Conservation (phyloP, 805 yeast species). For the Wickerhamomyces ciferrii region DNA sequence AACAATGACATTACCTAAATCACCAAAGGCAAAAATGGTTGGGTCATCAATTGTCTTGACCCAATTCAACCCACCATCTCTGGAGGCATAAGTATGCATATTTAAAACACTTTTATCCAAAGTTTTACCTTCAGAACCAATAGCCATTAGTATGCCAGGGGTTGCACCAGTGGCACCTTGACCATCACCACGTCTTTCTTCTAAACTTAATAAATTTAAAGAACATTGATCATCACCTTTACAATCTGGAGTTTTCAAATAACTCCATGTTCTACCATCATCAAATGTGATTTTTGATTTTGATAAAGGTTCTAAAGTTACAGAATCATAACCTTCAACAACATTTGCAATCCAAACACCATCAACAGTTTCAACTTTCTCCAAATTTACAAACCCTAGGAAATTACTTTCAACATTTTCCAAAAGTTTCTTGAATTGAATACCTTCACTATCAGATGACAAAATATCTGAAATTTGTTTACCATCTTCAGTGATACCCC, state of each 20-base stretch:
- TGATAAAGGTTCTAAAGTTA: conserved; percentile 12
- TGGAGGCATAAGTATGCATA: conserved; percentile 53
- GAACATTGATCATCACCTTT: conserved; percentile 25
- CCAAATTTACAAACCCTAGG: conserved; percentile 28
- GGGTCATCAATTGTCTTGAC: conserved; percentile 45
- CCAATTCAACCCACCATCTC: conserved; percentile 84
- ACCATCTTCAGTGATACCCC: conserved; percentile 14
- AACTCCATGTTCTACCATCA: conserved; percentile 33
- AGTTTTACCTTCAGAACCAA: conserved; percentile 31
- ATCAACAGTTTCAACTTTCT: conserved; percentile 45
- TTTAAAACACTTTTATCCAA: conserved; percentile 11
- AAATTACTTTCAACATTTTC: conserved; percentile 29
- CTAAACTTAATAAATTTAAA: conserved; percentile 28
- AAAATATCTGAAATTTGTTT: conserved; percentile 15
- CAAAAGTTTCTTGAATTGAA: conserved; percentile 40
- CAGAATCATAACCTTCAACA: conserved; percentile 13
- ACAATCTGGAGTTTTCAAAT: conserved; percentile 21
- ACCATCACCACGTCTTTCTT: conserved; percentile 26
- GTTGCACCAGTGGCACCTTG: conserved; percentile 27
- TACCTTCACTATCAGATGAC: conserved; percentile 47
- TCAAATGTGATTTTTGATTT: conserved; percentile 32
- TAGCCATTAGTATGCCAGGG: conserved; percentile 40
- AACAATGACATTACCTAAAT: conserved; percentile 69
- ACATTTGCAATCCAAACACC: conserved; percentile 58
- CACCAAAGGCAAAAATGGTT: conserved; percentile 59